Evolutionary conservation across 148 eudicot genomes (phyloP).

Genomic region (Diospyros lotus): DNA sequence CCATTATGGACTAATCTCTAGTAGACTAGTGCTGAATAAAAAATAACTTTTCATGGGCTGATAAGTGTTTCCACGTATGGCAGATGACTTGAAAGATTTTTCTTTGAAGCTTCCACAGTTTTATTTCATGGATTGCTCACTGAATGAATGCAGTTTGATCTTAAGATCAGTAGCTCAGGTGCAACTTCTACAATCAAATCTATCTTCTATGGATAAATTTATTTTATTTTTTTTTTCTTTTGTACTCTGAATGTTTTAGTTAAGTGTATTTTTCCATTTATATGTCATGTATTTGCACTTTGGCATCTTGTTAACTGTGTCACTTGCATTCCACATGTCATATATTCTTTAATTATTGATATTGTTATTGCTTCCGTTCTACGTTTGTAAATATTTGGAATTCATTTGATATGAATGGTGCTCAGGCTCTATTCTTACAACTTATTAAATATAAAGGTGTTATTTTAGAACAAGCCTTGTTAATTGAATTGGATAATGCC

Average conservation of each 20-base stretch:
- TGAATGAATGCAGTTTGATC: conserved; percentile 77
- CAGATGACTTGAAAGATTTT: conserved; percentile 48
- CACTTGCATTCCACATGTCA: too few species aligned
- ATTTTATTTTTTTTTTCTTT: background rate
- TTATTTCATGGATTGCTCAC: conserved; percentile 79
- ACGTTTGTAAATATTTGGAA: background rate
- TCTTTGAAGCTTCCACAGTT: conserved; percentile 53
- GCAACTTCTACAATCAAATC: conserved; percentile 6
- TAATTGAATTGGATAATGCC: background rate
- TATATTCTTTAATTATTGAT: background rate
- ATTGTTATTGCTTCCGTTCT: background rate
- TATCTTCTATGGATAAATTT: background rate
- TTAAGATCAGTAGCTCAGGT: conserved; percentile 62
- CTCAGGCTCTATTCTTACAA: background rate
- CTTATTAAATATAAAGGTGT: background rate
- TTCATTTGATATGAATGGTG: background rate
- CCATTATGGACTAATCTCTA: too few species aligned
- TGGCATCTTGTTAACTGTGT: too few species aligned
- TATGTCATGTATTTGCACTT: background rate
- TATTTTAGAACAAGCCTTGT: background rate
- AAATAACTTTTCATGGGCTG: background rate
- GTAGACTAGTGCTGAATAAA: too few species aligned
- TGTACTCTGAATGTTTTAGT: background rate
- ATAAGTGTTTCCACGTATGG: conserved; percentile 31
- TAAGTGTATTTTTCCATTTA: background rate